Evolutionary conservation across 805 yeast species (phyloP), one percentile per base, ranked within the genome.

Genomic region (Saccharomyces cerevisiae): DNA sequence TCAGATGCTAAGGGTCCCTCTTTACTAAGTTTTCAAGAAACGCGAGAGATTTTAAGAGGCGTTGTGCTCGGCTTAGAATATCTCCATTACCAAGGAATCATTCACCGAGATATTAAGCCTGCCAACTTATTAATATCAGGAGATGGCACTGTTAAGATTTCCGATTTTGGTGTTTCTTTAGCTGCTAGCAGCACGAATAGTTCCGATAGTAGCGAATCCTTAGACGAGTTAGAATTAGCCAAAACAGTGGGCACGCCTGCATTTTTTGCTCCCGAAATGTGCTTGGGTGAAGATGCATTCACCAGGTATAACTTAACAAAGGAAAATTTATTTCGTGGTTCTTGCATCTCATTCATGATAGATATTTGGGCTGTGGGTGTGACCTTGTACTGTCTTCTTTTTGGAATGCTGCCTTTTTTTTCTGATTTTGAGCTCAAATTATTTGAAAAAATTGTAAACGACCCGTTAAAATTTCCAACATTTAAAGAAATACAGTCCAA

Each of bases 341-440:
- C 83, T 4, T 80, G 76, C 52, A 85, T 92, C 46, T 85, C 88
- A 52, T 77, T 84, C 66, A 89, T 87, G 69, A 87, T 94, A 53
- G 99, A 94, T 71, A 86, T 92, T n/a, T 94, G 99, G 99, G 96
- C 99, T 0, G 70, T 90, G 22, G 99, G 99, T 10, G 90, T 92
- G 5, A 91, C 98, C 0, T 72, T 94, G 17, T 94, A 83, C 69
- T 91, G 97, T 67, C 72, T 94, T 41, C 66, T 92, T 13, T 92
- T 88, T 72, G 99, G 99, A 10, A 77, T 79, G 58, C 79, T 94
- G 47, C 99, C 99, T 2, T 94, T 92, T 68, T 82, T 84, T 65
- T 83, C 88, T 31, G 96, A 90, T 64, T 92, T 79, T 71, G 95
- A 86, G 55, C 55, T 70, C 48, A 62, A 66, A 52, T 75, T 94